These are phyloP conservation scores for Brassica nigra DNA, from an alignment of 345 rosid genomes.

Conservation along the genomic window DNA sequence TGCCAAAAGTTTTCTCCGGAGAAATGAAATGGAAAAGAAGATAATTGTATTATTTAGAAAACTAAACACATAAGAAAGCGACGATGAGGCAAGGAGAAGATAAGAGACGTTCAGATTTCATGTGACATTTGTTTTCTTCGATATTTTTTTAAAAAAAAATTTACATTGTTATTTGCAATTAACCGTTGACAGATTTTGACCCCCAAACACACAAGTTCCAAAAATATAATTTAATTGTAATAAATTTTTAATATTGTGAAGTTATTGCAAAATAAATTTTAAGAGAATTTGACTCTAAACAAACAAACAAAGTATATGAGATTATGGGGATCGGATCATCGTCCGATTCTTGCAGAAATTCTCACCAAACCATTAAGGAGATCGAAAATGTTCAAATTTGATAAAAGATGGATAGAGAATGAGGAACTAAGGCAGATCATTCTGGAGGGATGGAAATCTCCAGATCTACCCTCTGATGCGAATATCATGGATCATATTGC, in stretches of 20 bases:
- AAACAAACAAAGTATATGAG: too few relatives aligned
- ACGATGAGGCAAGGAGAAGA: constrained; percentile 27
- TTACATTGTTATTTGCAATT: not conserved
- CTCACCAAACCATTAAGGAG: too few relatives aligned
- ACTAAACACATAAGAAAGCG: constrained; percentile 20
- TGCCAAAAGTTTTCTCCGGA: not conserved
- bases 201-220: not conserved
- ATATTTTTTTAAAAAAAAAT: not conserved
- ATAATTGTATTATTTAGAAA: not conserved
- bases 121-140: constrained; percentile 19
- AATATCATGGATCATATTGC: too few relatives aligned
- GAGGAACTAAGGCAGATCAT: too few relatives aligned
- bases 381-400: too few relatives aligned
- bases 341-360: too few relatives aligned
- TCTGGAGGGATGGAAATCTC: too few relatives aligned
- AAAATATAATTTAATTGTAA: not conserved
- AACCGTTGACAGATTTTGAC: not conserved
- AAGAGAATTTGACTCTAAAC: not conserved
- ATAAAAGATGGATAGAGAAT: too few relatives aligned
- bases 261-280: not conserved
- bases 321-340: too few relatives aligned
- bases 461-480: too few relatives aligned
- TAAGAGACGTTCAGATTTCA: constrained; percentile 39
- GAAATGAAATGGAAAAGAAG: not conserved
- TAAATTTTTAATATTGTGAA: not conserved